Percentiles rank a stretch among this genome's conserved stretches.
Conservation (phyloP, 345 rosid species). For the Aethionema arabicum region DNA sequence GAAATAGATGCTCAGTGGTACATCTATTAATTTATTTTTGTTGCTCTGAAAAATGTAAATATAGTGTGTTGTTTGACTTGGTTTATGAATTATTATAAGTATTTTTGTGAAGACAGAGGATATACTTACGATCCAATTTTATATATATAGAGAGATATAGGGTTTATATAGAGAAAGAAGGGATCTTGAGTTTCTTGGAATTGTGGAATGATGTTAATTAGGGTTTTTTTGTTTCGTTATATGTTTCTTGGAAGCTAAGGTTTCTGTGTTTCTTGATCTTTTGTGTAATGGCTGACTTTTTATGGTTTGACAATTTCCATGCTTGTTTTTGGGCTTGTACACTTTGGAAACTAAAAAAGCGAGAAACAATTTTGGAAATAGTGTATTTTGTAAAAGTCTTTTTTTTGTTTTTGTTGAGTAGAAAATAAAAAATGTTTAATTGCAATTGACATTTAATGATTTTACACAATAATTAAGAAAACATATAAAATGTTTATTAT, state of each 20-base stretch:
- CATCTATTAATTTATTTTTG: no score
- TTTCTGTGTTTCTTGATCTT: slow-evolving; percentile 19
- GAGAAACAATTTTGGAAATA: slow-evolving; percentile 37
- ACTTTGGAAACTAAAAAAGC: neutral
- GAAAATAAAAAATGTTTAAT: neutral
- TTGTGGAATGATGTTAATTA: neutral
- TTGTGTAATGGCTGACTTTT: slow-evolving; percentile 2
- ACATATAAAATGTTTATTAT: no score
- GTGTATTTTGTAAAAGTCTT: neutral
- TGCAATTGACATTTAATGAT: no score
- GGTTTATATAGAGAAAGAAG: no score
- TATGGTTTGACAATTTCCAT: slow-evolving; percentile 33
- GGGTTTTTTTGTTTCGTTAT: slow-evolving; percentile 7
- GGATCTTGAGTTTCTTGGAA: no score
- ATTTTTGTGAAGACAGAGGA: no score
- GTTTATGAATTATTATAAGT: no score
- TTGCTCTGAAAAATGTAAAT: no score
- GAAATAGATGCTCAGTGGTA: no score
- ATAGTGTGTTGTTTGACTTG: no score
- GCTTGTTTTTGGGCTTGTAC: slow-evolving; percentile 31
- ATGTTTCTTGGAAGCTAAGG: neutral
- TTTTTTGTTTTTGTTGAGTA: slow-evolving; percentile 7
- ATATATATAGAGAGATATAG: neutral
- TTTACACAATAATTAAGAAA: no score
- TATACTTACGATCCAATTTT: slow-evolving; percentile 9